These are phyloP conservation scores for Penicillium sp. DNA, from an alignment of 2,329 filamentous ascomycete genomes.

Conservation along the genomic window DNA sequence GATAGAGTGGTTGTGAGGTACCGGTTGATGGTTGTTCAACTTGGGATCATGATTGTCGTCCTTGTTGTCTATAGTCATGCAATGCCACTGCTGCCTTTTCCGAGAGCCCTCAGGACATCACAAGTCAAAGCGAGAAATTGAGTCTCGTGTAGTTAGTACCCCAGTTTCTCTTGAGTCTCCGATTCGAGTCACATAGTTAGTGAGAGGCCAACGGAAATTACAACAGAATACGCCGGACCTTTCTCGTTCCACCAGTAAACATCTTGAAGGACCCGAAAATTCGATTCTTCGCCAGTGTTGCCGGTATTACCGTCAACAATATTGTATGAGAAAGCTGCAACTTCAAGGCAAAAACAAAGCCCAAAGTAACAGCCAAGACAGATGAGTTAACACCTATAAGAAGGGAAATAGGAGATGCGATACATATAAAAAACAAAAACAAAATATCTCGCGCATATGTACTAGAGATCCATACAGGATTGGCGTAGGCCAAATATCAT, in stretches of 20 bases:
- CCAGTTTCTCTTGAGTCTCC: neutral
- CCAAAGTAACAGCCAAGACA: neutral
- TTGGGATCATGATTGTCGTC: neutral
- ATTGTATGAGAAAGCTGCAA: slow-evolving; percentile 4
- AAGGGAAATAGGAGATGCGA: neutral
- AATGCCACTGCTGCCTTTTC: neutral
- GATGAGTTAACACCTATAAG: neutral
- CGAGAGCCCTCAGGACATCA: neutral
- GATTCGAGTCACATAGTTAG: no score
- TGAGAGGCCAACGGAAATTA: neutral
- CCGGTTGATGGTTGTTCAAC: neutral
- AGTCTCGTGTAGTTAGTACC: neutral
- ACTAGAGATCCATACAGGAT: neutral
- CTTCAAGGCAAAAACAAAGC: neutral
- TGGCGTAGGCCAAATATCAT: neutral
- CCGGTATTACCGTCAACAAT: neutral
- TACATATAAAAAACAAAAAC: neutral
- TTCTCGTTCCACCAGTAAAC: no score
- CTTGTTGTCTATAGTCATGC: neutral
- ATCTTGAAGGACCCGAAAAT: neutral
- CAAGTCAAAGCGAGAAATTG: neutral
- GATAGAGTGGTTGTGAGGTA: neutral
- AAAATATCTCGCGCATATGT: slow-evolving; percentile 7
- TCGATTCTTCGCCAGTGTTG: neutral
- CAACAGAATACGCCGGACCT: neutral